These are phyloP conservation scores for Pleurotus tuoliensis DNA, from an alignment of 768 basidiomycete genomes.

Conservation along the genomic window DNA sequence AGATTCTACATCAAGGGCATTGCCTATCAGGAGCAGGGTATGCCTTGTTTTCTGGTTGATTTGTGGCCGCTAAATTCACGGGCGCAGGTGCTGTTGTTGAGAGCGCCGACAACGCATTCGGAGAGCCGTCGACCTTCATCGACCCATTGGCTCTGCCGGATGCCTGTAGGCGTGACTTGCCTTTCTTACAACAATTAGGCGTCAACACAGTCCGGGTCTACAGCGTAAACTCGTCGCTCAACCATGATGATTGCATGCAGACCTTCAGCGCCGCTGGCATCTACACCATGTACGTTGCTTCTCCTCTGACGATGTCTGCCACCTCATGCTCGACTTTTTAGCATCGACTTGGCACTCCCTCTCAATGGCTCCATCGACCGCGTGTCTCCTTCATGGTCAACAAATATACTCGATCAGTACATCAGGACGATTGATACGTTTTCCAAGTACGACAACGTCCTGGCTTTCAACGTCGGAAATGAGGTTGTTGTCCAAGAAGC, in stretches of 20 bases:
- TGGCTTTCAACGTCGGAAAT: constrained; percentile 90
- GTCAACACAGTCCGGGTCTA: constrained; percentile 86
- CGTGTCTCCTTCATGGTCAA: constrained; percentile 68
- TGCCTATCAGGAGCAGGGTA: constrained; percentile 83
- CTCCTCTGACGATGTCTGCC: constrained; percentile 8
- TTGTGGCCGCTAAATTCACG: constrained; percentile 1
- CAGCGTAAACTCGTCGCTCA: constrained; percentile 75
- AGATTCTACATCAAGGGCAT: constrained; percentile 89
- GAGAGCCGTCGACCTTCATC: constrained; percentile 69
- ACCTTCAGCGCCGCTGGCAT: constrained; percentile 75
- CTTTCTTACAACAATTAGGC: constrained; percentile 68
- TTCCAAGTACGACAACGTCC: constrained; percentile 82
- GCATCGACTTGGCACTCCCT: constrained; percentile 84
- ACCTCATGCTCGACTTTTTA: constrained; percentile 22
- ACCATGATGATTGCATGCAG: constrained; percentile 87
- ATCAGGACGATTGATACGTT: constrained; percentile 74
- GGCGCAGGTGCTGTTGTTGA: constrained; percentile 36
- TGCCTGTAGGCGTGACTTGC: constrained; percentile 76
- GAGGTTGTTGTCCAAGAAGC: constrained; percentile 55
- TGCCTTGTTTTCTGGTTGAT: neutral
- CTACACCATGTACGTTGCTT: constrained; percentile 72
- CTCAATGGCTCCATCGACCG: constrained; percentile 85
- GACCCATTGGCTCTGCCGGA: constrained; percentile 71
- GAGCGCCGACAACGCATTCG: constrained; percentile 56
- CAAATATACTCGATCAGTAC: constrained; percentile 77